Percentiles rank a stretch among this genome's conserved stretches.
phyloP scores from a whole-genome alignment of 106 monocot genomes.

The Gastrodia elata region DNA sequence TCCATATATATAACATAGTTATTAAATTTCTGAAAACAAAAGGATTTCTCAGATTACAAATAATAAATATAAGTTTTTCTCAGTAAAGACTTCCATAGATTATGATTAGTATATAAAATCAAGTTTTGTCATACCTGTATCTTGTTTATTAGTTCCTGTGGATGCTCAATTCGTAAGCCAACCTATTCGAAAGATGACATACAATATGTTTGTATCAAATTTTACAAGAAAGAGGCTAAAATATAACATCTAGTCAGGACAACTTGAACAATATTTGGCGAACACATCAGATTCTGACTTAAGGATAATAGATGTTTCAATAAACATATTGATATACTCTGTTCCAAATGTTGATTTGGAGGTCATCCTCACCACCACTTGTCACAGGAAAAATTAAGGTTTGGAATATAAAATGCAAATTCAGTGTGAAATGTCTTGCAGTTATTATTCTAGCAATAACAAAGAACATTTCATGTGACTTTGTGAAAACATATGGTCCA shows the following conservation, averaged over 20 bases:
- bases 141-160: constrained; percentile 78
- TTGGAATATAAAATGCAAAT: neutral
- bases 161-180: constrained; percentile 93
- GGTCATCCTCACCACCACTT: no score
- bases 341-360: no score
- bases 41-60: neutral
- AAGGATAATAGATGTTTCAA: no score
- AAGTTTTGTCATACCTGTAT: constrained; percentile 55
- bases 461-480: neutral
- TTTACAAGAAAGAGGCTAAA: neutral
- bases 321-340: no score
- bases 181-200: constrained; percentile 41
- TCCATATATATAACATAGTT: neutral
- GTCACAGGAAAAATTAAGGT: neutral
- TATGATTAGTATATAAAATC: neutral
- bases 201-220: neutral
- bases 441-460: neutral
- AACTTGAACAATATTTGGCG: no score
- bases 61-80: neutral
- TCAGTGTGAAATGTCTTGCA: neutral
- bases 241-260: neutral
- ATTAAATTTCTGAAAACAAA: neutral
- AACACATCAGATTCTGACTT: no score
- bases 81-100: neutral
- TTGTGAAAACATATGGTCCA: neutral